Evolutionary conservation across 2,329 filamentous ascomycete species (phyloP), one percentile per base, ranked within the genome.

Genomic region (Calycina herbarum): DNA sequence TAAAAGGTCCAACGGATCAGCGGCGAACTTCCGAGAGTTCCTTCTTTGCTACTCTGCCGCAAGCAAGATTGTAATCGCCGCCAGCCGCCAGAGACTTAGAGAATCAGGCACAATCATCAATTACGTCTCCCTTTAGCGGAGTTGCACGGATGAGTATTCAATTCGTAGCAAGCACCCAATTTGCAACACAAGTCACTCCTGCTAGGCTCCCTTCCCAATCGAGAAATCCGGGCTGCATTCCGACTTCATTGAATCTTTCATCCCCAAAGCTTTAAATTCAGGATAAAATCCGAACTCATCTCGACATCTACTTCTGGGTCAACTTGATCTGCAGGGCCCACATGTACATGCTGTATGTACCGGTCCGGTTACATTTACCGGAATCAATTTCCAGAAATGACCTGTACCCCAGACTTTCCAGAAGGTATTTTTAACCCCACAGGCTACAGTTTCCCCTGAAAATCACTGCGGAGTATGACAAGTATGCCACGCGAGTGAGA

Each of bases 1-100:
- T 65, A 62, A 62, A 65, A 59, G 59, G 64, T 17, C 24, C 35
- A 57, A 60, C 29, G 63, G 63, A 61, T 58, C 45, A 57, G n/a
- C 24, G n/a, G 5, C 3, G 35, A 60, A 29, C 38, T 38, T 29
- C 38, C 38, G 10, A 42, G 20, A 38, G 10, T 17, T 29, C 38
- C 24, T 42, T 40, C 59, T 27, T 61, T 40, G 33, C 45, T 11
- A 54, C 27, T 57, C 27, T 54, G 59, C 31, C 59, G 20, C 40
- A 27, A 48, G 40, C 29, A 51, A 24, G 20, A 61, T 54, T 29
- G 33, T 31, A 45, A 20, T n/a, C 59, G 24, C 15, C 38, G 17
- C 38, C 38, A 29, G 27, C 24, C 24, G 10, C n/a, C 13, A 27
- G 57, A 13, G 57, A 38, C 2, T 17, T 31, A 13, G 38, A 60